A percentile compares a stretch with the other conserved stretches of the same genome.
Evolutionary conservation across 2,329 filamentous ascomycete species (phyloP).

Genomic region (Magnaporthales sp.): DNA sequence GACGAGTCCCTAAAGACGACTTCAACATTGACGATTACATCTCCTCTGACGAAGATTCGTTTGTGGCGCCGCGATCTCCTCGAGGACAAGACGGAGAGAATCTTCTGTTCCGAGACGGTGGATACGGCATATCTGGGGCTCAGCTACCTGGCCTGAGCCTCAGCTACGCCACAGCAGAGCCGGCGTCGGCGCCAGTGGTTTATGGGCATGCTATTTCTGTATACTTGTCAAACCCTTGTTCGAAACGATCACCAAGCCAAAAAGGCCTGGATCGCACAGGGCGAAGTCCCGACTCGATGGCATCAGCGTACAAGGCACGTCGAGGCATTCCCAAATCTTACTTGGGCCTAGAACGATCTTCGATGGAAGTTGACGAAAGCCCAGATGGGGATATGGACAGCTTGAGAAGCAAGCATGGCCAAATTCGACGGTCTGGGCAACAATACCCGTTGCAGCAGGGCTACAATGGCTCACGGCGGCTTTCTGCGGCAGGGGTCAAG

Average conservation of each 20-base stretch:
- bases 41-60: conserved; percentile 27
- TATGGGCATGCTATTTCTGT: not conserved
- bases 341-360: not conserved
- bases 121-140: conserved; percentile 20
- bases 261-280: not conserved
- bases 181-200: conserved; percentile 1
- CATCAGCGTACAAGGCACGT: not conserved
- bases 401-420: not conserved
- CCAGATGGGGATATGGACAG: not conserved
- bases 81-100: conserved; percentile 23
- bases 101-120: conserved; percentile 24
- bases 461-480: not conserved
- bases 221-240: not conserved
- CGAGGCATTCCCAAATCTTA: not conserved
- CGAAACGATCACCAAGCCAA: not conserved
- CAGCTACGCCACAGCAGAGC: not conserved
- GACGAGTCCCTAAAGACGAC: conserved; percentile 9
- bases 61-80: conserved; percentile 11
- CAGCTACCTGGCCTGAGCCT: conserved; percentile 26
- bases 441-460: not conserved
- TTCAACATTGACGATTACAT: conserved; percentile 31
- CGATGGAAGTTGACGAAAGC: not conserved
- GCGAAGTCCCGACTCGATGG: not conserved
- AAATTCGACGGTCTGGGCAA: not conserved
- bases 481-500: not conserved